Evolutionary conservation across 306 rosid genomes (phyloP).

Genomic region (Amphicarpaea edgeworthii): DNA sequence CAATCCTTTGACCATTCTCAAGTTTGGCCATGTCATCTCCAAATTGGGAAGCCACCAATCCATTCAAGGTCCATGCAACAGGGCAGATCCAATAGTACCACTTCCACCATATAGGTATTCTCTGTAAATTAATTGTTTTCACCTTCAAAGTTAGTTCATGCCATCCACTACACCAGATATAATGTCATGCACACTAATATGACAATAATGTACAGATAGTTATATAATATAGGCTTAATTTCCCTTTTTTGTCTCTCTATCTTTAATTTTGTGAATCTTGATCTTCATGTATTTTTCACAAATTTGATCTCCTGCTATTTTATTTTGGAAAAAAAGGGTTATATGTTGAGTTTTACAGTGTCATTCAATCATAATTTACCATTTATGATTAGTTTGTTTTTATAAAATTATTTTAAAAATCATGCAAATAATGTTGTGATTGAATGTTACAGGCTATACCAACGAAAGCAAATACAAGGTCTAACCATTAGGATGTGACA

Average conservation of each 20-base stretch:
- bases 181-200: background rate
- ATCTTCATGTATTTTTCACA: too few relatives aligned
- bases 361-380: too few relatives aligned
- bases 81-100: slow-evolving; percentile 91
- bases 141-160: slow-evolving; percentile 16
- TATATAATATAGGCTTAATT: background rate
- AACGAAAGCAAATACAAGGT: background rate
- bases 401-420: too few relatives aligned
- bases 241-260: background rate
- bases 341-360: too few relatives aligned
- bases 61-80: slow-evolving; percentile 85
- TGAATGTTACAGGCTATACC: too few relatives aligned
- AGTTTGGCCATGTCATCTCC: slow-evolving; percentile 64
- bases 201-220: too few relatives aligned
- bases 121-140: slow-evolving; percentile 56
- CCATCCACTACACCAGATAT: slow-evolving; percentile 37
- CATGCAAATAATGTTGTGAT: too few relatives aligned
- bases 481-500: background rate
- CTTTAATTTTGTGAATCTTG: too few relatives aligned
- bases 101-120: slow-evolving; percentile 92
- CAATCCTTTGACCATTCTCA: slow-evolving; percentile 71
- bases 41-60: slow-evolving; percentile 73
- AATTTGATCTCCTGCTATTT: too few relatives aligned
- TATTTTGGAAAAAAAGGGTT: too few relatives aligned
- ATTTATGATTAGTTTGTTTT: too few relatives aligned